Conservation (phyloP, 2,329 filamentous ascomycete genomes). For the Aulographum hederae region DNA sequence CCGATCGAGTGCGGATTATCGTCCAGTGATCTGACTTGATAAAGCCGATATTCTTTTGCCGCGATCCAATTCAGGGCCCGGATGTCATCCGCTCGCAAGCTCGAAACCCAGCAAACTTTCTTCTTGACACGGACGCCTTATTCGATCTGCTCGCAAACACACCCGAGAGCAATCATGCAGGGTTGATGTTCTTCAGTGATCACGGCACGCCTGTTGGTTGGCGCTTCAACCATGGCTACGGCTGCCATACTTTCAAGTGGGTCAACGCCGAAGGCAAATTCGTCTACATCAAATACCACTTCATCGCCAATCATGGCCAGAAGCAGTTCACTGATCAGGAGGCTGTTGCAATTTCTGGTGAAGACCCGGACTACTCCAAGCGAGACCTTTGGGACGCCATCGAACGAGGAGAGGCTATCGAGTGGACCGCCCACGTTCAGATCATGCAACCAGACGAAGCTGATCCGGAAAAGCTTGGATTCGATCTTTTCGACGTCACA, state of each 20-base stretch:
- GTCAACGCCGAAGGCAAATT: constrained; percentile 29
- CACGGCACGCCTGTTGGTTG: constrained; percentile 30
- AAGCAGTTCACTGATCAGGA: constrained; percentile 28
- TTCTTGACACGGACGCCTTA: constrained; percentile 28
- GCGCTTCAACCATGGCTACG: constrained; percentile 15
- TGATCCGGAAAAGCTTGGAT: constrained; percentile 29
- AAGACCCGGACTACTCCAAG: constrained; percentile 33
- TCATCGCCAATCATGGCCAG: constrained; percentile 27
- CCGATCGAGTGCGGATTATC: too few species aligned
- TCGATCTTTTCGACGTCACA: constrained; percentile 35
- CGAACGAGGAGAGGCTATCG: constrained; percentile 21
- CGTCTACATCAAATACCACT: constrained; percentile 33
- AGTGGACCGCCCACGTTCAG: constrained; percentile 27
- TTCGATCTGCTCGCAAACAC: constrained; percentile 32
- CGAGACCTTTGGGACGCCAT: constrained; percentile 26
- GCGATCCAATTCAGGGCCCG: constrained; percentile 28
- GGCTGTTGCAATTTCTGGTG: constrained; percentile 25
- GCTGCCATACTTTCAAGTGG: constrained; percentile 28
- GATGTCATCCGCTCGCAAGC: constrained; percentile 28
- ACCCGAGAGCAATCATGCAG: constrained; percentile 29
- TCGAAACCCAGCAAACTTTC: constrained; percentile 28
- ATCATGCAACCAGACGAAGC: constrained; percentile 28
- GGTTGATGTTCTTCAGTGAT: constrained; percentile 31
- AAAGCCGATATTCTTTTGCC: constrained; percentile 29
- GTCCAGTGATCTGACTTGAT: neutral